Percentiles rank a stretch among this genome's conserved stretches.
phyloP scores from a whole-genome alignment of 2,329 filamentous ascomycete species.

The Emmonsiellopsis sp. region DNA sequence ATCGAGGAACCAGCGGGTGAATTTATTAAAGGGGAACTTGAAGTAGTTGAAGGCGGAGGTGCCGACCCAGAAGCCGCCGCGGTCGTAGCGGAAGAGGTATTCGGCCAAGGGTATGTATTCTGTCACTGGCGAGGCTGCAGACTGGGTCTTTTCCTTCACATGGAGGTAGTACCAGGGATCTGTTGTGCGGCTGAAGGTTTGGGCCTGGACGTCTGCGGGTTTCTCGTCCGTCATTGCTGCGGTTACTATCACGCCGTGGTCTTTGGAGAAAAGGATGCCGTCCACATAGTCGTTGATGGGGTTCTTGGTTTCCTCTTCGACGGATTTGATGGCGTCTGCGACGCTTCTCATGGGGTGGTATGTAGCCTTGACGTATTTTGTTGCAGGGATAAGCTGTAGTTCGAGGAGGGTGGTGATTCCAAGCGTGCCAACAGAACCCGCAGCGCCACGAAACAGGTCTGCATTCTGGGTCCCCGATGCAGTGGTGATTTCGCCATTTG shows the following conservation, averaged over 20 bases:
- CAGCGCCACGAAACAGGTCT: constrained; percentile 51
- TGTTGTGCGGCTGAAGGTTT: constrained; percentile 45
- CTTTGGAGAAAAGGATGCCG: constrained; percentile 51
- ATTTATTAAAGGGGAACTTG: constrained; percentile 45
- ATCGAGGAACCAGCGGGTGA: constrained; percentile 49
- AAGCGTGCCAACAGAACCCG: constrained; percentile 51
- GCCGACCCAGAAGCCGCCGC: constrained; percentile 51
- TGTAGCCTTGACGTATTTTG: constrained; percentile 49
- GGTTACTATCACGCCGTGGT: constrained; percentile 47
- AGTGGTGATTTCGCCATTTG: constrained; percentile 45
- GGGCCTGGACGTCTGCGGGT: constrained; percentile 20
- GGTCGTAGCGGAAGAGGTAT: constrained; percentile 50
- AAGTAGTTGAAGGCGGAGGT: constrained; percentile 48
- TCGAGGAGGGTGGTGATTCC: constrained; percentile 54
- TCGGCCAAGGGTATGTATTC: constrained; percentile 40
- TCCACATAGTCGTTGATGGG: constrained; percentile 56
- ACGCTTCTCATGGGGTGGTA: constrained; percentile 48
- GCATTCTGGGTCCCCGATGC: constrained; percentile 38
- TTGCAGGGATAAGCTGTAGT: constrained; percentile 46
- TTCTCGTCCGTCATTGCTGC: constrained; percentile 45
- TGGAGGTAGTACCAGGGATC: constrained; percentile 72
- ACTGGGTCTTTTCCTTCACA: constrained; percentile 35
- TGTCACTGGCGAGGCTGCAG: constrained; percentile 10
- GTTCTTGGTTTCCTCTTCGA: constrained; percentile 37
- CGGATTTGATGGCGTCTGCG: constrained; percentile 39